A percentile compares a stretch with the other conserved stretches of the same genome.
These are phyloP conservation scores for Graphilbum fragrans DNA, from an alignment of 2,329 filamentous ascomycete genomes.

Conservation along the genomic window DNA sequence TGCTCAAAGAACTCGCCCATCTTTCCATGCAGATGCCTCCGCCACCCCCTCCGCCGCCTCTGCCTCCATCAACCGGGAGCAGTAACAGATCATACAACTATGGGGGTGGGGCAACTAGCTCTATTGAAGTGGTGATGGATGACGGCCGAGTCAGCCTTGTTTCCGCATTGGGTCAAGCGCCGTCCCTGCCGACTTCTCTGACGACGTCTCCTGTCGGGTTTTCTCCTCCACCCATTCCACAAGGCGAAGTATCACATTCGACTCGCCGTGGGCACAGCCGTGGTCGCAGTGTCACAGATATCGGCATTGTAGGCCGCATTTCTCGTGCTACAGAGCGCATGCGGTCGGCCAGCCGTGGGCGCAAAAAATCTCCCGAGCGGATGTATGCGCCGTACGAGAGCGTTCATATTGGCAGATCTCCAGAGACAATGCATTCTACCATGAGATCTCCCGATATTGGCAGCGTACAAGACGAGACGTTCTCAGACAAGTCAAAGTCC, in stretches of 20 bases:
- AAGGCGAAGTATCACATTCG: background rate
- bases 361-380: constrained; percentile 30
- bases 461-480: too few species aligned
- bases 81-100: constrained; percentile 23
- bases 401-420: constrained; percentile 24
- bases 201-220: constrained; percentile 31
- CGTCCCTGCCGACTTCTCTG: constrained; percentile 16
- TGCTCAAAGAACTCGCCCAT: constrained; percentile 52
- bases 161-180: too few species aligned
- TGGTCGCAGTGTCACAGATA: constrained; percentile 42
- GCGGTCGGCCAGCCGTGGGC: constrained; percentile 45
- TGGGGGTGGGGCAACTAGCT: constrained; percentile 34
- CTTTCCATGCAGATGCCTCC: constrained; percentile 48
- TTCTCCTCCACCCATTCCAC: constrained; percentile 26
- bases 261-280: constrained; percentile 32
- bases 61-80: constrained; percentile 32
- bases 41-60: constrained; percentile 49
- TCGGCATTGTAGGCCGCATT: constrained; percentile 39
- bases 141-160: constrained; percentile 30
- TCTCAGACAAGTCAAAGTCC: too few species aligned
- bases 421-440: constrained; percentile 17
- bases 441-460: too few species aligned
- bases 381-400: constrained; percentile 24
- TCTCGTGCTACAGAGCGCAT: constrained; percentile 48
- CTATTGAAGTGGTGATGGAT: constrained; percentile 57